These are phyloP conservation scores for Albatrellus sp. DNA, from an alignment of 1,284 basidiomycete species.

Conservation along the genomic window DNA sequence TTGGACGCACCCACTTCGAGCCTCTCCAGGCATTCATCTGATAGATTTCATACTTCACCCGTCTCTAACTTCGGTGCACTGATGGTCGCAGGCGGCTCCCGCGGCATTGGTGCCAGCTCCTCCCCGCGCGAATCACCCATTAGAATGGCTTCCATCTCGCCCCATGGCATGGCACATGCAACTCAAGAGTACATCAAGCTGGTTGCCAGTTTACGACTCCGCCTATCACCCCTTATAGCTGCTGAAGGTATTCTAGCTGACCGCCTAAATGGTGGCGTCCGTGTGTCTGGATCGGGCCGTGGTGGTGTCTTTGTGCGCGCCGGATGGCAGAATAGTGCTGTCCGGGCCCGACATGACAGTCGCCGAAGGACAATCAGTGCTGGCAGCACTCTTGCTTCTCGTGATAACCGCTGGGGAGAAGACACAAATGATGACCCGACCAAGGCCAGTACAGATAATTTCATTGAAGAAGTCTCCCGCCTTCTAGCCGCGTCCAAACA, in stretches of 20 bases:
- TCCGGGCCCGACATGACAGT: conserved; percentile 24
- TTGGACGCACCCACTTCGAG: conserved; percentile 17
- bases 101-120: not conserved
- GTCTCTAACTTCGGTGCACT: too few relatives aligned
- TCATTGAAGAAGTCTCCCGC: conserved; percentile 46
- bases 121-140: not conserved
- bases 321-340: conserved; percentile 52
- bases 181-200: conserved; percentile 18
- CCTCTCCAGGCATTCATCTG: not conserved
- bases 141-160: not conserved
- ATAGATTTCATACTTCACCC: too few relatives aligned
- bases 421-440: conserved; percentile 6
- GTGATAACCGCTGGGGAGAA: not conserved
- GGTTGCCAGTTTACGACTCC: conserved; percentile 42
- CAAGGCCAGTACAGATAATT: conserved; percentile 31
- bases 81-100: not conserved
- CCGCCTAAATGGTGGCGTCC: conserved; percentile 58
- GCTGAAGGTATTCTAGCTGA: conserved; percentile 54
- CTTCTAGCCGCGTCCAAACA: conserved; percentile 44
- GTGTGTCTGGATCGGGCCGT: conserved; percentile 57
- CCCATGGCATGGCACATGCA: not conserved
- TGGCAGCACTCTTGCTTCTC: not conserved
- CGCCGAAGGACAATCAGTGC: conserved; percentile 20
- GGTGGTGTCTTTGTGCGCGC: conserved; percentile 65
- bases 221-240: conserved; percentile 46